phyloP scores from a whole-genome alignment of 257 asterid species.

The Solanum paucissectum region DNA sequence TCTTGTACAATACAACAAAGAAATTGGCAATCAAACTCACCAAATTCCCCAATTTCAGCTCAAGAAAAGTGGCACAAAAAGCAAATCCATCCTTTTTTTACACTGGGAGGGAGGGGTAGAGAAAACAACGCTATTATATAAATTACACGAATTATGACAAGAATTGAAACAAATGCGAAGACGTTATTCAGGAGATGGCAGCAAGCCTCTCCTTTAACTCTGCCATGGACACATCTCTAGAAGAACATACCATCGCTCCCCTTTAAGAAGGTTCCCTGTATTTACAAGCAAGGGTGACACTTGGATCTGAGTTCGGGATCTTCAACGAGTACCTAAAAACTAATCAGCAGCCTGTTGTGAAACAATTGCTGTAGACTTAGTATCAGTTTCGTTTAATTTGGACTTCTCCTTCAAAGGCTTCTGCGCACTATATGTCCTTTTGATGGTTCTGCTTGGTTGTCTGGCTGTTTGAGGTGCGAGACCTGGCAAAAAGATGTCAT shows the following conservation, averaged over 20 bases:
- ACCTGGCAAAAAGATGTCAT: conserved; percentile 33
- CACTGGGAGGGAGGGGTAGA: not conserved
- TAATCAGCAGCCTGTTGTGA: conserved; percentile 14
- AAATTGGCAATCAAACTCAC: not conserved
- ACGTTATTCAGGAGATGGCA: conserved; percentile 25
- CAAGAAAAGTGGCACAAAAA: conserved; percentile 3
- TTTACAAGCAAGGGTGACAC: conserved; percentile 32
- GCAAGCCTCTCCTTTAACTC: conserved; percentile 18
- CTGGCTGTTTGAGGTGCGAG: conserved; percentile 32
- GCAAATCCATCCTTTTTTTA: conserved; percentile 4
- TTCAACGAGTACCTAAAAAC: conserved; percentile 8
- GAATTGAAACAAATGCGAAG: conserved; percentile 5
- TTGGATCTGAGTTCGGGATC: conserved; percentile 16
- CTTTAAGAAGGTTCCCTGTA: conserved; percentile 16
- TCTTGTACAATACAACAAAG: not conserved
- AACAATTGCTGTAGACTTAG: conserved; percentile 23
- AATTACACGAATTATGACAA: not conserved
- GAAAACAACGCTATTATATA: not conserved
- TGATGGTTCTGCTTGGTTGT: conserved; percentile 28
- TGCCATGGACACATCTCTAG: conserved; percentile 8
- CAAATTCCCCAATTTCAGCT: not conserved
- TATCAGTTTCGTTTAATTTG: conserved; percentile 24
- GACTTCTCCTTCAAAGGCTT: conserved; percentile 39
- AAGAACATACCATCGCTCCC: conserved; percentile 14
- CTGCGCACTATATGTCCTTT: conserved; percentile 32